Evolutionary conservation across 345 rosid species (phyloP).

Genomic region (Pistacia atlantica): DNA sequence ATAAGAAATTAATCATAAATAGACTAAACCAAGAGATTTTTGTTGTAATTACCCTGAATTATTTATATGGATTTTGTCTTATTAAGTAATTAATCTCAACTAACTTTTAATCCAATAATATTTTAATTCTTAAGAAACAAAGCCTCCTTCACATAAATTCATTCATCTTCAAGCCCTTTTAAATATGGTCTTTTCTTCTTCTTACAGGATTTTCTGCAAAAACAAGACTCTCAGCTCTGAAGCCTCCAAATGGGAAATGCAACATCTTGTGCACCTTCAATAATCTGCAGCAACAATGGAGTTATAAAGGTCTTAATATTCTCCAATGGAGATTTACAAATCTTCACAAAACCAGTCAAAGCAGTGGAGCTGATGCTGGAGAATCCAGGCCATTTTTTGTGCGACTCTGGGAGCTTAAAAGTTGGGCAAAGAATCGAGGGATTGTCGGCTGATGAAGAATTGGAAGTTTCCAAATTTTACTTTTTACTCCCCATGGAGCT

Average conservation of each 20-base stretch:
- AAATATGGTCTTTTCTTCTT: neutral
- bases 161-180: neutral
- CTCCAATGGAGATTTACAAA: conserved; percentile 34
- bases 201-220: neutral
- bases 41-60: no score
- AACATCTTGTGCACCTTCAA: conserved; percentile 50
- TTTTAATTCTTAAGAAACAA: neutral
- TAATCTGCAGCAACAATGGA: conserved; percentile 21
- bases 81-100: no score
- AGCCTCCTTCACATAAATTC: neutral
- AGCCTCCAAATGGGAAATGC: conserved; percentile 49
- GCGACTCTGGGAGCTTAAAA: conserved; percentile 38
- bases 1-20: no score
- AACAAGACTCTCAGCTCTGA: neutral
- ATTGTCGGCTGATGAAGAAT: conserved; percentile 46
- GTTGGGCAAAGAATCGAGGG: conserved; percentile 47
- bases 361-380: conserved; percentile 51
- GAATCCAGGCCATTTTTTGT: conserved; percentile 50
- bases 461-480: conserved; percentile 41
- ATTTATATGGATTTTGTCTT: no score
- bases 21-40: no score
- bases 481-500: conserved; percentile 65
- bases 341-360: conserved; percentile 42
- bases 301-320: conserved; percentile 32
- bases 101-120: neutral